Evolutionary conservation across 495 filamentous ascomycete genomes (phyloP).

Genomic region (Aspergillus cavernicola): DNA sequence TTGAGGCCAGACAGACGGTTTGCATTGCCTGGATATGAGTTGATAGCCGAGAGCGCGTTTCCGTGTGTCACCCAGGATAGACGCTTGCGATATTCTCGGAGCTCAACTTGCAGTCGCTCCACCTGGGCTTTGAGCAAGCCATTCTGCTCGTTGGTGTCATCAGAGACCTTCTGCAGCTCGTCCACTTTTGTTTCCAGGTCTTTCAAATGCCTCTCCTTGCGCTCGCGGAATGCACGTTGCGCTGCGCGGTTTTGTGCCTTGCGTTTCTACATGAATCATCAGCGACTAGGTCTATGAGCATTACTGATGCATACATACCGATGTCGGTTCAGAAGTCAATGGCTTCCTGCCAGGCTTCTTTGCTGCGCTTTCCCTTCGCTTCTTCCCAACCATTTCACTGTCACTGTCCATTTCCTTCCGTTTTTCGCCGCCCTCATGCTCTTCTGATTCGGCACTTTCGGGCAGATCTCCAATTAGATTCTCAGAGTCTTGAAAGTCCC

Average conservation of each 20-base stretch:
- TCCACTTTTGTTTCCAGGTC: constrained; percentile 93
- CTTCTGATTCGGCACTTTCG: constrained; percentile 50
- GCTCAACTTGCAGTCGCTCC: constrained; percentile 78
- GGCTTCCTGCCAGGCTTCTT: constrained; percentile 98
- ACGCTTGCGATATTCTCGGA: constrained; percentile 86
- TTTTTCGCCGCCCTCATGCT: constrained; percentile 54
- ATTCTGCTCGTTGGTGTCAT: constrained; percentile 82
- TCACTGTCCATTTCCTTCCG: constrained; percentile 75
- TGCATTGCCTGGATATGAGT: constrained; percentile 35
- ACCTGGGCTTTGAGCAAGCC: constrained; percentile 78
- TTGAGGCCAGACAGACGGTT: constrained; percentile 48
- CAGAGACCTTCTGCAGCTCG: constrained; percentile 84
- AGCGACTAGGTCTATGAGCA: neutral
- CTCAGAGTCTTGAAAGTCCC: constrained; percentile 55
- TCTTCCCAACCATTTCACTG: constrained; percentile 65
- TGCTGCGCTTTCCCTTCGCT: constrained; percentile 71
- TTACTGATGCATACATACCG: constrained; percentile 57
- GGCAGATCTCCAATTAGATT: constrained; percentile 78
- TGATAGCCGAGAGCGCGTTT: constrained; percentile 47
- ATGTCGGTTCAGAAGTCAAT: constrained; percentile 89
- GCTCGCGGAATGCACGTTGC: constrained; percentile 93
- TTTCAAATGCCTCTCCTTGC: constrained; percentile 96
- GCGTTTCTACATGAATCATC: constrained; percentile 66
- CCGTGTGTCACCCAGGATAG: constrained; percentile 57
- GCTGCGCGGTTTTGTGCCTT: constrained; percentile 98